A percentile compares a stretch with the other conserved stretches of the same genome.
phyloP scores from a whole-genome alignment of 176 grass and related monocot genomes.

The Ensete ventricosum region DNA sequence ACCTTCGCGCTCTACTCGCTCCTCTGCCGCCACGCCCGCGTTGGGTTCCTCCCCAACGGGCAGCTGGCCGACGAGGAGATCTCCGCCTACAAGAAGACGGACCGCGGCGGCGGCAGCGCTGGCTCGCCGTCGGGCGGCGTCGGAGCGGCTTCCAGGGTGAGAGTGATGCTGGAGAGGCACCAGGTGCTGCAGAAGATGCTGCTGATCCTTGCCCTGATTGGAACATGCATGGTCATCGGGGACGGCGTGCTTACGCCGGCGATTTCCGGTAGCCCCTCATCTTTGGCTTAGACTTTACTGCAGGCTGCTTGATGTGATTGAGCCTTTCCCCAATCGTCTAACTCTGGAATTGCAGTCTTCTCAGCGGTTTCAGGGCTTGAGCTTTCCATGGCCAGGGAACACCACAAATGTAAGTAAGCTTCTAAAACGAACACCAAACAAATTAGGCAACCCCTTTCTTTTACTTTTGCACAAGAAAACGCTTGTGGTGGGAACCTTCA shows the following conservation, averaged over 20 bases:
- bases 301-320: neutral
- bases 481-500: neutral
- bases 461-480: no score
- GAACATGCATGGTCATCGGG: conserved; percentile 94
- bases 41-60: conserved; percentile 59
- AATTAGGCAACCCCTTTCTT: no score
- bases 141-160: conserved; percentile 26
- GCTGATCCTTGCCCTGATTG: conserved; percentile 68
- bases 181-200: conserved; percentile 64
- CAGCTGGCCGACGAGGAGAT: conserved; percentile 49
- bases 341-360: conserved; percentile 53
- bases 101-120: conserved; percentile 3
- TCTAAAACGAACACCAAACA: neutral
- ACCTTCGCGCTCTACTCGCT: conserved; percentile 98
- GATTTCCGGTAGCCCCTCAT: conserved; percentile 45
- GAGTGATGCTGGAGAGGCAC: conserved; percentile 54
- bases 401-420: conserved; percentile 87
- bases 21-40: conserved; percentile 85
- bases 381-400: conserved; percentile 81
- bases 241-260: conserved; percentile 95
- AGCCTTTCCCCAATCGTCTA: conserved; percentile 9
- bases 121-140: conserved; percentile 1
- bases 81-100: conserved; percentile 23
- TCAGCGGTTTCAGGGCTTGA: conserved; percentile 92
- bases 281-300: neutral